These are phyloP conservation scores for Fusarium drepaniforme DNA, from an alignment of 2,329 filamentous ascomycete genomes.

Conservation along the genomic window DNA sequence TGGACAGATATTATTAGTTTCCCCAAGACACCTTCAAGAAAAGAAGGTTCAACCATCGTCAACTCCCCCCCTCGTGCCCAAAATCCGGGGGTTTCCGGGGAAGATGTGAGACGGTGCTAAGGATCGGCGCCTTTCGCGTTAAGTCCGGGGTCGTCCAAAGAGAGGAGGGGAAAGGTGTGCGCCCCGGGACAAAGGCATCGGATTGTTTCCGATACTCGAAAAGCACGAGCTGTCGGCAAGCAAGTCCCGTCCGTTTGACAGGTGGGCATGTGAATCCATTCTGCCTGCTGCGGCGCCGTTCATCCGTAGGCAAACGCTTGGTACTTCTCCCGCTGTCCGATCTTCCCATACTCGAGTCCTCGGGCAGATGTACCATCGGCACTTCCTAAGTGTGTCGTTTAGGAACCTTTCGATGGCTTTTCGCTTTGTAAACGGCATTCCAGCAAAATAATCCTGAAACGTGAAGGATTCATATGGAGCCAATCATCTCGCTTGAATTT, in stretches of 20 bases:
- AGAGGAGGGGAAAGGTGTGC: not conserved
- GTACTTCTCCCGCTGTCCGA: conserved; percentile 6
- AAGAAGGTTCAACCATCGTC: not conserved
- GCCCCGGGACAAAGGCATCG: conserved; percentile 2
- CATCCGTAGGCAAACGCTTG: not conserved
- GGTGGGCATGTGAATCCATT: conserved; percentile 5
- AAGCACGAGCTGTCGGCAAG: not conserved
- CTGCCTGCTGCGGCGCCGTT: conserved; percentile 6
- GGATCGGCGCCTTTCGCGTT: conserved; percentile 19
- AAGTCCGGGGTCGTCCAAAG: conserved; percentile 23
- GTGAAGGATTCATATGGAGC: not conserved
- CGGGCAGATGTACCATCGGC: not conserved
- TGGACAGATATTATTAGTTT: not conserved
- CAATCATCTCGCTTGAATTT: conserved; percentile 21
- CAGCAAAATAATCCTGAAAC: conserved; percentile 12
- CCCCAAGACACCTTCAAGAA: not conserved
- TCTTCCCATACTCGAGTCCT: not conserved
- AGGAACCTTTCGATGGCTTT: not conserved
- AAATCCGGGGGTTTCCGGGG: conserved; percentile 30
- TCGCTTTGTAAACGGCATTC: conserved; percentile 26
- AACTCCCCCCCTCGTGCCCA: not conserved
- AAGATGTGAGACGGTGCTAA: conserved; percentile 13
- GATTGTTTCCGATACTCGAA: not conserved
- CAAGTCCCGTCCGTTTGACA: not conserved
- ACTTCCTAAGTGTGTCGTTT: not conserved